Conservation (phyloP, 78 protist genomes). For the Dictyostelium capitatum region DNA sequence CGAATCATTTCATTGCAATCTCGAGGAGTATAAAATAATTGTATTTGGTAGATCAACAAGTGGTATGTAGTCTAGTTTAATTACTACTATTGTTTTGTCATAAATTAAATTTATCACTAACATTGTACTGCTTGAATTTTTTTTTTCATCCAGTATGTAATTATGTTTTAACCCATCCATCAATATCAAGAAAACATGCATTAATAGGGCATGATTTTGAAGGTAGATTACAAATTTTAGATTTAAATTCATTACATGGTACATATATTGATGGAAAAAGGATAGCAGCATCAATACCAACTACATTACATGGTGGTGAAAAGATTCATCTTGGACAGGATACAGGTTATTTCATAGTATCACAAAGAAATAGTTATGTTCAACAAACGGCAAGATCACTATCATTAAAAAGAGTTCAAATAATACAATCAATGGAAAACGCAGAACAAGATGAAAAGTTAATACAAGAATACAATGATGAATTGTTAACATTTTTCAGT, state of each 20-base stretch:
- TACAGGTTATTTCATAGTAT: constrained; percentile 20
- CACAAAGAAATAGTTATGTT: not conserved
- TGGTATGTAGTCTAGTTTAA: constrained; percentile 8
- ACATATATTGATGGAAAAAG: constrained; percentile 34
- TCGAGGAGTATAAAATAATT: constrained; percentile 39
- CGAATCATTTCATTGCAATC: not conserved
- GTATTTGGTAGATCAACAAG: constrained; percentile 46
- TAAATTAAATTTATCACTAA: not conserved
- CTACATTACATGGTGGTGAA: constrained; percentile 31
- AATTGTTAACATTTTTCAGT: constrained; percentile 5
- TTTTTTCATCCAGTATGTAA: constrained; percentile 24
- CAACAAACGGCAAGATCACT: not conserved
- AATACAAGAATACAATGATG: constrained; percentile 1
- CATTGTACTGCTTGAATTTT: no score
- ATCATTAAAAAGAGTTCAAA: not conserved
- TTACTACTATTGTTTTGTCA: no score
- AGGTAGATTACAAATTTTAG: constrained; percentile 40
- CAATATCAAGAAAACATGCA: constrained; percentile 67
- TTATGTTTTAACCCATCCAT: constrained; percentile 60
- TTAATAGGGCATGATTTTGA: constrained; percentile 47
- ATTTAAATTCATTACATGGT: constrained; percentile 55
- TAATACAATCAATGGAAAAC: not conserved
- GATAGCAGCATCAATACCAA: constrained; percentile 15
- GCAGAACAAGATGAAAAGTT: not conserved
- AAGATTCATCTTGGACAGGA: constrained; percentile 48